Percentiles rank a stretch among this genome's conserved stretches.
phyloP scores from a whole-genome alignment of 140 eudicot genomes.

The Anethum foeniculum region DNA sequence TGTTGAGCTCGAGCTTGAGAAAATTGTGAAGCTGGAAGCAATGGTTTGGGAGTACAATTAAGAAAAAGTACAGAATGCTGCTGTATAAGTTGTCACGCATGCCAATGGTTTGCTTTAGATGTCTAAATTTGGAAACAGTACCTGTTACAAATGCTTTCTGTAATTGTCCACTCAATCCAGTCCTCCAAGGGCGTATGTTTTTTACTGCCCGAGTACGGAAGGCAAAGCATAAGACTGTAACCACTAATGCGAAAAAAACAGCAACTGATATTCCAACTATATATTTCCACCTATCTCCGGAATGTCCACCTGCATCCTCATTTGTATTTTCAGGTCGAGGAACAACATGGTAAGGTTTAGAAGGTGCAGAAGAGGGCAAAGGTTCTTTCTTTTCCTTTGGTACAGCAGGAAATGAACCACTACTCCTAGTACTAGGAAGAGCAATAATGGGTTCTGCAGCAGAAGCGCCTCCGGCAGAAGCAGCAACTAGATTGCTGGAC shows the following conservation, averaged over 20 bases:
- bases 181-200: conserved; percentile 77
- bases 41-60: not conserved
- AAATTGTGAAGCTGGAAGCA: not conserved
- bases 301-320: not conserved
- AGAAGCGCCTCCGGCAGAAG: conserved; percentile 27
- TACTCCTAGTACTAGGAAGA: conserved; percentile 66
- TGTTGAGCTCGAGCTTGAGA: not conserved
- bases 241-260: conserved; percentile 35
- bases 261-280: conserved; percentile 32
- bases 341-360: conserved; percentile 2
- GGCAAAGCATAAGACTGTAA: conserved; percentile 30
- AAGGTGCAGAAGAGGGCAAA: conserved; percentile 20
- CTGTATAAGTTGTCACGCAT: not conserved
- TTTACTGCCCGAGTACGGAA: conserved; percentile 48
- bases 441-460: conserved; percentile 27
- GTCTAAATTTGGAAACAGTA: conserved; percentile 10
- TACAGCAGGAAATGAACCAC: conserved; percentile 83
- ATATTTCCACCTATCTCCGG: conserved; percentile 27
- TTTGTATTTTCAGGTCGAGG: not conserved
- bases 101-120: not conserved
- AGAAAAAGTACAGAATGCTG: not conserved
- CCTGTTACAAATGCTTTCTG: conserved; percentile 95
- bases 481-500: conserved; percentile 51
- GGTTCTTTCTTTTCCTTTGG: conserved; percentile 23
- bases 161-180: conserved; percentile 90